Evolutionary conservation across 192 early-diverging fungal genomes (phyloP), one percentile per base, ranked within the genome.

Genomic region (Gigaspora rosea): DNA sequence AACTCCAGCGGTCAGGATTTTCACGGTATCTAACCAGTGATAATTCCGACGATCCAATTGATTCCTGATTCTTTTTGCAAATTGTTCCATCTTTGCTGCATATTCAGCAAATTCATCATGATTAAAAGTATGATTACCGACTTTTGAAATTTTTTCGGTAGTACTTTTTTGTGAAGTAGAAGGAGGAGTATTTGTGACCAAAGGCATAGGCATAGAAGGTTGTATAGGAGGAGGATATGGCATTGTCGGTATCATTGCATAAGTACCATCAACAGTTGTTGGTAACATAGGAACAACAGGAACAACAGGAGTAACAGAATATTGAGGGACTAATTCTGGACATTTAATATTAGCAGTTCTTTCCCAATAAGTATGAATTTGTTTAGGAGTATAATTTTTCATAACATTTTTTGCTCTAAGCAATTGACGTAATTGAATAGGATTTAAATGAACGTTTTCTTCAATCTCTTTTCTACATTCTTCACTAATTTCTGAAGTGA

Each of bases 281-380:
- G 32, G 33, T 7, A 46, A 18, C 18, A 8, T 18, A n/a, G 64
- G 64, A 41, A 46, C 18, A 46, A n/a, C 36, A 9, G 32, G 64
- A 41, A 36, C n/a, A 47, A 66, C 64, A 10, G 64, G 64, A 41
- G 36, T 66, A 66, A 63, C 48, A 6, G 47, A 51, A 8, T 18
- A 72, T 36, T 57, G 70, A 36, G 51, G 13, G 6, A 58, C 22
- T 8, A 72, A 35, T 18, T 32, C 48, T 3, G 73, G 73, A 15
- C 22, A 18, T 64, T 75, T 75, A 13, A 22, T 50, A 27, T 18
- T 32, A 18, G 73, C 73, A 5, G 50, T 20, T n/a, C 49, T 48
- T 49, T 75, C 73, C 73, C 73, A 75, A 64, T 75, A 75, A 12
- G 61, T 48, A 64, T 75, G 73, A 51, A 75, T 75, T 50, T 75